Base-by-base conservation (phyloP, 2,329 filamentous ascomycete genomes). In the Verticillium tricorpus region DNA sequence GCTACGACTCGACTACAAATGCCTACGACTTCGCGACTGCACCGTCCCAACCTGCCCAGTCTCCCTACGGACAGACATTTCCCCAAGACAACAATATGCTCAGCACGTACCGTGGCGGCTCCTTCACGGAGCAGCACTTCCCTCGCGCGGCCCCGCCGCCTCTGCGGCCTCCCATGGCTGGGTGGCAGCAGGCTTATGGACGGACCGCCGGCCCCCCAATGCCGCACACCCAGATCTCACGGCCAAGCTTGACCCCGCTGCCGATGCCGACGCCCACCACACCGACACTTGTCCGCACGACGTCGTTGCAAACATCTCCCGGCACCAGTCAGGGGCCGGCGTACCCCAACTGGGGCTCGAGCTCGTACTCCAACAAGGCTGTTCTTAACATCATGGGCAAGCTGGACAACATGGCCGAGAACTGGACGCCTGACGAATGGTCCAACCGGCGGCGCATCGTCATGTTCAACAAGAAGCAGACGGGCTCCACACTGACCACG, bases 321-420 rank as follows among this genome's bases (percentile, higher is more conserved):
- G 73, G 74, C 61, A 76, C 75, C 14, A 70, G 69, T 62, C 70
- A 75, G 55, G 74, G 78, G 4, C 80, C 82, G 17, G 72, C 74
- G 1, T 91, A 93, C 76, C 92, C 93, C 68, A 89, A 90, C 0
- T 93, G 96, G 71, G 85, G 88, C 3, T 59, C 58, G 11, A 55
- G 40, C 40, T 85, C 94, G 67, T 94, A 93, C 71, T 89, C 92
- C 17, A 86, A 87, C 71, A 97, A 97, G 78, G 95, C 93, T 0
- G 81, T 89, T 19, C 80, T 98, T 34, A 92, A 95, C 70, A 89
- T 98, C 63, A 85, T 90, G 60, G 93, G 93, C 22, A 91, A 97
- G 69, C 83, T 99, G 57, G 88, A 93, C 59, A 79, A 82, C 8
- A 97, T 98, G 94, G 87, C 88, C 0, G 85, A 90, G 65, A 85